Evolutionary conservation across 345 rosid genomes (phyloP).

Genomic region (Aegle marmelos): DNA sequence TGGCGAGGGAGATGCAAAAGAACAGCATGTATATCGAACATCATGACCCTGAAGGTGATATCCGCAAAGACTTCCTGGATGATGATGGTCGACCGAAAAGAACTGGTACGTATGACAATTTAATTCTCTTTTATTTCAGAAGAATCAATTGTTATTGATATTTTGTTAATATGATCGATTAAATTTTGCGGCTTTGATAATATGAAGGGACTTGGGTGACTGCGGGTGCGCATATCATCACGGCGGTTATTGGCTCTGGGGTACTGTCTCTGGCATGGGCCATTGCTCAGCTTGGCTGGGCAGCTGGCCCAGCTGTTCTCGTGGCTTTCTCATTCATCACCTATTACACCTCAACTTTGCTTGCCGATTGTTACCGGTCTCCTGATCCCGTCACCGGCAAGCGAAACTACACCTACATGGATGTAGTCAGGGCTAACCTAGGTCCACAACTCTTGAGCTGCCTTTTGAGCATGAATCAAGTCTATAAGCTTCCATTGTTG

Average conservation of each 20-base stretch:
- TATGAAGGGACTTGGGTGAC: constrained; percentile 73
- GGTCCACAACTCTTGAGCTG: constrained; percentile 26
- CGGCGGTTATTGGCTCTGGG: constrained; percentile 92
- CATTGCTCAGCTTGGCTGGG: constrained; percentile 85
- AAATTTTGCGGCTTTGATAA: neutral
- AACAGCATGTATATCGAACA: constrained; percentile 40
- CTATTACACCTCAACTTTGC: constrained; percentile 70
- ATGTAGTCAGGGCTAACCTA: constrained; percentile 65
- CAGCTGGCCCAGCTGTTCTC: constrained; percentile 70
- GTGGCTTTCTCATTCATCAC: constrained; percentile 69
- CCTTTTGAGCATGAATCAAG: too few relatives aligned
- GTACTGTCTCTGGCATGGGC: constrained; percentile 89
- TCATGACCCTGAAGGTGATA: constrained; percentile 27
- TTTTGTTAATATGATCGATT: neutral
- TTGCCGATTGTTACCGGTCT: constrained; percentile 71
- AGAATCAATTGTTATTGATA: neutral
- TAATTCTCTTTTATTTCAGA: neutral
- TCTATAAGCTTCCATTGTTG: too few relatives aligned
- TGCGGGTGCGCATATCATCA: constrained; percentile 86
- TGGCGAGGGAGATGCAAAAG: constrained; percentile 35
- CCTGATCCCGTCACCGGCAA: constrained; percentile 73
- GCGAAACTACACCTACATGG: constrained; percentile 89
- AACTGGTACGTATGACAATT: constrained; percentile 40
- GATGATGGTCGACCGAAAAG: constrained; percentile 72
- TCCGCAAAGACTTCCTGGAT: constrained; percentile 44